These are phyloP conservation scores for Globisporangium cystogenes DNA, from an alignment of 352 stramenopile genomes.

Conservation along the genomic window DNA sequence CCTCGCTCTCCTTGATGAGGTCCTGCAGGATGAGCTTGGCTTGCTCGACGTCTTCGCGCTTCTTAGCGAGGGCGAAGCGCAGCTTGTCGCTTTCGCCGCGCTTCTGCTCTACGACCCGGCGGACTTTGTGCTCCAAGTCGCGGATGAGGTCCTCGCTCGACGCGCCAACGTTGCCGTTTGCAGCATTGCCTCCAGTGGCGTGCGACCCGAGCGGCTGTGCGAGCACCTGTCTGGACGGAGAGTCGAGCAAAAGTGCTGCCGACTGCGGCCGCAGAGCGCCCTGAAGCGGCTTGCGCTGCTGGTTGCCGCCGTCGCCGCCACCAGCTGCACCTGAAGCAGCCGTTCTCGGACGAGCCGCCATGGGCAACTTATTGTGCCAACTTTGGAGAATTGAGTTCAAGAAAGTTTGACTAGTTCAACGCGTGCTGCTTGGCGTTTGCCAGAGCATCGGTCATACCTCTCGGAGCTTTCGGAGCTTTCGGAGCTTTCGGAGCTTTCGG, in stretches of 20 bases:
- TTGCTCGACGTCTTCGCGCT: conserved; percentile 58
- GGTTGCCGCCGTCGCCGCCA: neutral
- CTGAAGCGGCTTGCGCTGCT: conserved; percentile 19
- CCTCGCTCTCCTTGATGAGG: conserved; percentile 70
- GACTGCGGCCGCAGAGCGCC: conserved; percentile 33
- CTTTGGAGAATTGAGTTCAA: no score
- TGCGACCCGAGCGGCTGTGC: conserved; percentile 7
- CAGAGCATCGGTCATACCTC: no score
- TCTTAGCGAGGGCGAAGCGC: conserved; percentile 56
- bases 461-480: no score
- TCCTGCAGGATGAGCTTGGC: conserved; percentile 64
- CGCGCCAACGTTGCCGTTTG: conserved; percentile 37
- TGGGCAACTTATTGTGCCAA: no score
- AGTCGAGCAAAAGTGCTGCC: conserved; percentile 20
- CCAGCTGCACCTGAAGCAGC: no score
- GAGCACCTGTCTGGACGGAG: conserved; percentile 4
- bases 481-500: no score
- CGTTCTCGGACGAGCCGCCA: conserved; percentile 7
- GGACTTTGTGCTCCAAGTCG: conserved; percentile 68
- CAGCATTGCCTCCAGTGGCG: neutral
- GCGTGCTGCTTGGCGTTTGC: no score
- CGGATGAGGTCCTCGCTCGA: conserved; percentile 77
- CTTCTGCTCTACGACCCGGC: conserved; percentile 79
- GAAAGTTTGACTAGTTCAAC: no score
- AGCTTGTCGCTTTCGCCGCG: conserved; percentile 72